Evolutionary conservation across 1,284 basidiomycete genomes (phyloP).

Genomic region (Moesziomyces sp.): DNA sequence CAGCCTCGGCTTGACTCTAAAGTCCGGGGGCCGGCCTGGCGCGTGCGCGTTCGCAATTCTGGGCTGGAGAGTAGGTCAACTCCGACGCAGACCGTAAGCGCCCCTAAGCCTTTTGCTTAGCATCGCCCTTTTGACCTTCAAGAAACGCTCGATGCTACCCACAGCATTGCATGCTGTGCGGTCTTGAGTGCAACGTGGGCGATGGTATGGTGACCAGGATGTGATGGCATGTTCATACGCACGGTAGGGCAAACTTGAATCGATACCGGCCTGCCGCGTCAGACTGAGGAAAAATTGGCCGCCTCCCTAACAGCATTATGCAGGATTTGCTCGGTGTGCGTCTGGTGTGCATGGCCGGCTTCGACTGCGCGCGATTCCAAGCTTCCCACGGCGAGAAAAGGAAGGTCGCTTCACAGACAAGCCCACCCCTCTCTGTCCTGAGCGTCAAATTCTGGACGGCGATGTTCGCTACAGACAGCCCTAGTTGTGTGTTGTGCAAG

Average conservation of each 20-base stretch:
- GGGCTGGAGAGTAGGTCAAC: constrained; percentile 18
- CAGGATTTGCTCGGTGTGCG: constrained; percentile 25
- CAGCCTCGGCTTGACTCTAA: constrained; percentile 26
- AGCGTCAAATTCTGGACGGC: too few species aligned
- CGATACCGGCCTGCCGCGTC: neutral
- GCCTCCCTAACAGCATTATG: constrained; percentile 3
- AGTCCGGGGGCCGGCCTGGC: constrained; percentile 5
- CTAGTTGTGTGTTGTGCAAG: too few species aligned
- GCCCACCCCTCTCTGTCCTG: too few species aligned
- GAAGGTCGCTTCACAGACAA: too few species aligned
- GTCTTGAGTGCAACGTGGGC: neutral
- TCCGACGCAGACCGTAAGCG: constrained; percentile 9
- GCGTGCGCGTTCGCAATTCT: constrained; percentile 7
- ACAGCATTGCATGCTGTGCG: too few species aligned
- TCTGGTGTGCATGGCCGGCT: constrained; percentile 10
- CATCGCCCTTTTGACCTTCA: neutral
- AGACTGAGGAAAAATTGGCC: neutral
- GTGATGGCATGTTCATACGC: too few species aligned
- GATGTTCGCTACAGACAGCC: too few species aligned
- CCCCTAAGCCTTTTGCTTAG: too few species aligned
- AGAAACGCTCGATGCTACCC: too few species aligned
- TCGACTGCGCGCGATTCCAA: neutral
- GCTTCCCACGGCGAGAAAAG: too few species aligned
- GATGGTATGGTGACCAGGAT: too few species aligned
- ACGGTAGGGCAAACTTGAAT: too few species aligned